phyloP scores from a whole-genome alignment of 495 filamentous ascomycete genomes.

The Tuber melanosporum region DNA sequence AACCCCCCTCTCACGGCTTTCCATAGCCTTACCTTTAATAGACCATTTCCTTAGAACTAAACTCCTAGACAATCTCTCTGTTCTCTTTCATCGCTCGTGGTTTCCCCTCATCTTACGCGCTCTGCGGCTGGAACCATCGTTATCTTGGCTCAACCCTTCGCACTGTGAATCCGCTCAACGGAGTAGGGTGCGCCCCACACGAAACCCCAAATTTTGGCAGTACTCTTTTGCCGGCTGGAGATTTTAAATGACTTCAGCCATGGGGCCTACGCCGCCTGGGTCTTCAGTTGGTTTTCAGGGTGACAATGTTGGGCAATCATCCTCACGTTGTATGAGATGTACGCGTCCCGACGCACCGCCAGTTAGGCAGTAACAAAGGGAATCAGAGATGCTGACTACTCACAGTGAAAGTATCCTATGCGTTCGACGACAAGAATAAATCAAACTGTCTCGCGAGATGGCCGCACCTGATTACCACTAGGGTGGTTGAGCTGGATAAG shows the following conservation, averaged over 20 bases:
- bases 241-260: constrained; percentile 35
- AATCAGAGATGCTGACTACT: constrained; percentile 16
- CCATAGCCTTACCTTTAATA: constrained; percentile 5
- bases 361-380: constrained; percentile 17
- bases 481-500: constrained; percentile 73
- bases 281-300: constrained; percentile 23
- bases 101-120: constrained; percentile 18
- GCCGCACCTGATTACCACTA: constrained; percentile 71
- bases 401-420: constrained; percentile 91
- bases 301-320: constrained; percentile 23
- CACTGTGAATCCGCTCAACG: background rate
- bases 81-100: background rate
- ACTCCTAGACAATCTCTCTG: background rate
- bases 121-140: background rate
- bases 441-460: constrained; percentile 87
- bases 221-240: constrained; percentile 27
- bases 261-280: constrained; percentile 29
- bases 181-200: background rate
- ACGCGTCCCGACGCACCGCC: constrained; percentile 19
- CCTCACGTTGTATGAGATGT: constrained; percentile 30
- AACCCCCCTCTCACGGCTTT: constrained; percentile 1
- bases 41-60: background rate
- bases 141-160: background rate
- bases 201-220: constrained; percentile 23
- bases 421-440: constrained; percentile 83